Evolutionary conservation across 805 yeast species (phyloP).

Genomic region (Cyberlindnera galapagoensis): DNA sequence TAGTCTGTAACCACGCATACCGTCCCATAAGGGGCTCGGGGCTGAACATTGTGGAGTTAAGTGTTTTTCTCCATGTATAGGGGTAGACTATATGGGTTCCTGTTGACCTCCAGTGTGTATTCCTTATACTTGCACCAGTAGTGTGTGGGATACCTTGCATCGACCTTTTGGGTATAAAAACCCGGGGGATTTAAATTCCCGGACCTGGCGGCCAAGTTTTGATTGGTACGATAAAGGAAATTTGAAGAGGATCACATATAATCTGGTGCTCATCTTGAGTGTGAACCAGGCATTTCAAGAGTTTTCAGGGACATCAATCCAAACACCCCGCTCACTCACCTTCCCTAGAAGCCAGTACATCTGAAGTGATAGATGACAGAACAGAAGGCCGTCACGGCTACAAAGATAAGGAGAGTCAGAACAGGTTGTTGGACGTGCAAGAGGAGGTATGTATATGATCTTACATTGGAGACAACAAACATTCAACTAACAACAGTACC

Average conservation of each 20-base stretch:
- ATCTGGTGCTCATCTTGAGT: background rate
- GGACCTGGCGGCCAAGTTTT: too few relatives aligned
- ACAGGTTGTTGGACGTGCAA: constrained; percentile 58
- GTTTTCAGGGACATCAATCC: background rate
- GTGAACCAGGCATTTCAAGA: background rate
- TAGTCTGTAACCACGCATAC: too few relatives aligned
- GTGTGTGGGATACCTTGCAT: too few relatives aligned
- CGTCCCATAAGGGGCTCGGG: too few relatives aligned
- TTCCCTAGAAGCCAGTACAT: background rate
- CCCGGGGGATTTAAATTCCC: too few relatives aligned
- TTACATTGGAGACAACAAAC: background rate
- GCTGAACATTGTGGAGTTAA: too few relatives aligned
- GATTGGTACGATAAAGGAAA: constrained; percentile 1
- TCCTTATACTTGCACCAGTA: background rate
- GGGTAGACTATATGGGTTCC: background rate
- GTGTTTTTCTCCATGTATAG: too few relatives aligned
- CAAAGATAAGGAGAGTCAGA: constrained; percentile 29
- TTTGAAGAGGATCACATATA: too few relatives aligned
- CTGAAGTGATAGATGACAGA: background rate
- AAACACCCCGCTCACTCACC: background rate
- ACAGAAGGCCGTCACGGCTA: background rate
- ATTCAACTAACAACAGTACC: constrained; percentile 1
- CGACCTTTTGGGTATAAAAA: too few relatives aligned
- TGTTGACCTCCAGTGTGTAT: background rate
- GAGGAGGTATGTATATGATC: constrained; percentile 29